Conservation (phyloP, 495 filamentous ascomycete species). For the Cladorrhinum samala region DNA sequence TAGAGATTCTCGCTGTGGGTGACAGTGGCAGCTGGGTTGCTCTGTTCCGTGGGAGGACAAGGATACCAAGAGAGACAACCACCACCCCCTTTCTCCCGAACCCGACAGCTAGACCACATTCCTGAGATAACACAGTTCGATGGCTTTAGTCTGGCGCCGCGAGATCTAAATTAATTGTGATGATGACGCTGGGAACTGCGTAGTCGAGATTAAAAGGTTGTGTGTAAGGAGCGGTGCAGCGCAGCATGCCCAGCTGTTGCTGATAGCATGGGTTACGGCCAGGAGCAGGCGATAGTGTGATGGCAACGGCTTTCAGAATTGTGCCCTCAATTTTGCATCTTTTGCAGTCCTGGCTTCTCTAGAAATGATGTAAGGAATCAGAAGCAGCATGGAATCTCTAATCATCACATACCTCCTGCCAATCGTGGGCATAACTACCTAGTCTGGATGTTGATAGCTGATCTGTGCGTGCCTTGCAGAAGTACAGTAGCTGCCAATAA, state of each 20-base stretch:
- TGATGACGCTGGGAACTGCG: not conserved
- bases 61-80: not conserved
- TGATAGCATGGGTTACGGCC: not conserved
- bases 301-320: not conserved
- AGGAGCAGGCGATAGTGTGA: not conserved
- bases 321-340: not conserved
- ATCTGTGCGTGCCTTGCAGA: not conserved
- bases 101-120: not conserved
- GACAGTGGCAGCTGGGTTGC: no score
- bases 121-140: not conserved
- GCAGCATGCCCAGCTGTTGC: not conserved
- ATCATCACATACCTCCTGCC: no score
- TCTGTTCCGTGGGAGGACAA: no score
- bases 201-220: not conserved
- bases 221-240: not conserved
- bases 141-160: no score
- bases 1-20: no score
- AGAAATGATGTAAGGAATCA: no score
- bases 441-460: not conserved
- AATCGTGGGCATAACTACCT: no score
- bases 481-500: not conserved
- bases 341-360: not conserved
- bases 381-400: no score
- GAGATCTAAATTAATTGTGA: not conserved
- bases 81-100: not conserved